These are phyloP conservation scores for Zygosaccharomyces bisporus DNA, from an alignment of 805 yeast genomes.

Conservation along the genomic window DNA sequence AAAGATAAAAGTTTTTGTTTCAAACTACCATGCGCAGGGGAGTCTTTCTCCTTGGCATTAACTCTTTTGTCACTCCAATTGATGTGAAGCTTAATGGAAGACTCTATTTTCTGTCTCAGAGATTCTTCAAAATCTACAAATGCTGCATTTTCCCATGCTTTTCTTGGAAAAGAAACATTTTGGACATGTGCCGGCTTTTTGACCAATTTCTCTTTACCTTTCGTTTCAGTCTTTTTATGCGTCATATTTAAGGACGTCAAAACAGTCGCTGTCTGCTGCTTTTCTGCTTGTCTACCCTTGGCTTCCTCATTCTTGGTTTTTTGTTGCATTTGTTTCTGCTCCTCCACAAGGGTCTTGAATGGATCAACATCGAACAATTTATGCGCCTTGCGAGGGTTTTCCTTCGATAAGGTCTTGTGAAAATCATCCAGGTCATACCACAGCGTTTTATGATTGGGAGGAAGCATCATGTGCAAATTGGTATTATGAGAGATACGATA, in stretches of 20 bases:
- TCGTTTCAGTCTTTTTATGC: background rate
- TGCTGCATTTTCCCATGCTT: slow-evolving; percentile 69
- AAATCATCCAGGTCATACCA: slow-evolving; percentile 72
- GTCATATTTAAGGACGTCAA: slow-evolving; percentile 36
- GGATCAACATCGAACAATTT: slow-evolving; percentile 68
- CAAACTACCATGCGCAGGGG: slow-evolving; percentile 18
- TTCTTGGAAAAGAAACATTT: slow-evolving; percentile 39
- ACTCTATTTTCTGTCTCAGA: slow-evolving; percentile 59
- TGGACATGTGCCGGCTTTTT: background rate
- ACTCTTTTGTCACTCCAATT: slow-evolving; percentile 43
- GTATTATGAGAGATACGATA: slow-evolving; percentile 76
- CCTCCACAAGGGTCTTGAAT: slow-evolving; percentile 61
- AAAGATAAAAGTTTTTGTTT: slow-evolving; percentile 39
- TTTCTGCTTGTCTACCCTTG: slow-evolving; percentile 47
- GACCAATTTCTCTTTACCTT: background rate
- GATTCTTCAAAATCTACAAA: slow-evolving; percentile 65
- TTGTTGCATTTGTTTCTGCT: slow-evolving; percentile 43
- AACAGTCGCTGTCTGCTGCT: slow-evolving; percentile 46
- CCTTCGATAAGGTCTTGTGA: slow-evolving; percentile 47
- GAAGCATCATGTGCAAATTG: slow-evolving; percentile 82
- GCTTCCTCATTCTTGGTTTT: slow-evolving; percentile 46
- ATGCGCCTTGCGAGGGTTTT: slow-evolving; percentile 47
- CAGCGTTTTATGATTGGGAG: slow-evolving; percentile 70
- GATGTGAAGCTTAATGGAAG: slow-evolving; percentile 53
- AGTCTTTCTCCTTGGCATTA: slow-evolving; percentile 3